Conservation (phyloP, 352 stramenopile genomes). For the Thraustotheca clavata region DNA sequence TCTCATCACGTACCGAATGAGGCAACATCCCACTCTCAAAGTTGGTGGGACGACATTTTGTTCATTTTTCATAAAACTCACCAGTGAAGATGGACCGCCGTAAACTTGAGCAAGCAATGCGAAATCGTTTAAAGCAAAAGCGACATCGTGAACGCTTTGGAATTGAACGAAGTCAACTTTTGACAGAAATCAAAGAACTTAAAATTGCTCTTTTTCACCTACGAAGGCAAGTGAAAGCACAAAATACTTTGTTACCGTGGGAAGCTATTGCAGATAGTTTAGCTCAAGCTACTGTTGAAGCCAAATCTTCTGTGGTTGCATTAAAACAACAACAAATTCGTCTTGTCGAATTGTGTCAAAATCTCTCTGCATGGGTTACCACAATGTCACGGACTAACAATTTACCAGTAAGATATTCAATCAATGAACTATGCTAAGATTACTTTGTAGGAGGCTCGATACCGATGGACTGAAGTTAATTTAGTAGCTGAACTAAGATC, state of each 20-base stretch:
- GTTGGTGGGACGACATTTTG: background rate
- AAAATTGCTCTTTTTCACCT: background rate
- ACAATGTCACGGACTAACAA: background rate
- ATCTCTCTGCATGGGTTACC: background rate
- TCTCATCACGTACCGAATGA: too few species aligned
- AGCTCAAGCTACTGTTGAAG: background rate
- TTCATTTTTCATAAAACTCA: background rate
- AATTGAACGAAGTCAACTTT: background rate
- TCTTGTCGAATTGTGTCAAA: background rate
- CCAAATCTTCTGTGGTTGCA: background rate
- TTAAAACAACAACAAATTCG: background rate
- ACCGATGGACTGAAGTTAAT: background rate
- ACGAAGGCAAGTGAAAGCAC: background rate
- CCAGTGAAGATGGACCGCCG: too few species aligned
- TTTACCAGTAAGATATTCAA: background rate
- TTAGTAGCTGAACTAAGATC: background rate
- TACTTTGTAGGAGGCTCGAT: background rate
- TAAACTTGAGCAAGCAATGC: too few species aligned
- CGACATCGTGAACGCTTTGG: background rate
- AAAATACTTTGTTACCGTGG: background rate
- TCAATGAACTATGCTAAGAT: background rate
- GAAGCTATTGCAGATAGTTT: background rate
- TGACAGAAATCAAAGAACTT: background rate
- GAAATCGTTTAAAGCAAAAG: constrained; percentile 1
- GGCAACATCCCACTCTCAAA: background rate